Percentiles rank a stretch among this genome's conserved stretches.
These are phyloP conservation scores for Hirsutella thompsonii DNA, from an alignment of 2,329 filamentous ascomycete species.

Conservation along the genomic window DNA sequence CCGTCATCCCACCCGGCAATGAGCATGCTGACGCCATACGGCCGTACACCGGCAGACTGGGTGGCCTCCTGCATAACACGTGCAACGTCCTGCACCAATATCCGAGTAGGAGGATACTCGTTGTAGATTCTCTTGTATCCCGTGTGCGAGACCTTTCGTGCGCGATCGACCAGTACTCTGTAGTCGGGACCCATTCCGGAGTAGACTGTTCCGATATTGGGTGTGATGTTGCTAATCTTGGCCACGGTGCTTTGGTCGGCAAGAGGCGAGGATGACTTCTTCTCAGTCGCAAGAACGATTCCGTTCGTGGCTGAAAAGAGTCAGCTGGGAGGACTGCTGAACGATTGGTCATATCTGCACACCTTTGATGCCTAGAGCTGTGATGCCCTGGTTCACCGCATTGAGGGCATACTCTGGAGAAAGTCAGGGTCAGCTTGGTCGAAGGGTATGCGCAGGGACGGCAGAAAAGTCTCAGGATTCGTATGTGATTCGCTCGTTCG, in stretches of 20 bases:
- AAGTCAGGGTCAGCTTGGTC: slow-evolving; percentile 2
- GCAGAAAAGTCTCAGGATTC: neutral
- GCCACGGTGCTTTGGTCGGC: slow-evolving; percentile 90
- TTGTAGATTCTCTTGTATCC: slow-evolving; percentile 99
- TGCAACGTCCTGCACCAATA: slow-evolving; percentile 97
- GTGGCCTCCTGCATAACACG: slow-evolving; percentile 98
- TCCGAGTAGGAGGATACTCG: slow-evolving; percentile 98
- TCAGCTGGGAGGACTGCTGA: slow-evolving; percentile 7
- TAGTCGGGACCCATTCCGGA: slow-evolving; percentile 99
- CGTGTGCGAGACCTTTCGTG: slow-evolving; percentile 95
- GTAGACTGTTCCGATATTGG: slow-evolving; percentile 99
- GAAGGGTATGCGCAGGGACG: neutral
- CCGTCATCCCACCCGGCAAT: slow-evolving; percentile 98
- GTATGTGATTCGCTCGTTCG: neutral
- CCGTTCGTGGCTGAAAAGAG: slow-evolving; percentile 72
- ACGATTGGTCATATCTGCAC: slow-evolving; percentile 9
- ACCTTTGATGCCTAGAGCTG: slow-evolving; percentile 97
- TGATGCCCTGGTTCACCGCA: slow-evolving; percentile 98
- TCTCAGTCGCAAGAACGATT: slow-evolving; percentile 96
- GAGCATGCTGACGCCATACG: slow-evolving; percentile 90
- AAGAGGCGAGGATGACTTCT: slow-evolving; percentile 96
- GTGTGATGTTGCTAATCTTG: slow-evolving; percentile 96
- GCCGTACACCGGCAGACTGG: slow-evolving; percentile 91
- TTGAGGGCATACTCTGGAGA: slow-evolving; percentile 90
- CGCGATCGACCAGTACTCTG: slow-evolving; percentile 92